Evolutionary conservation across 192 early-diverging fungal genomes (phyloP).

Genomic region (Coemansia sp.): DNA sequence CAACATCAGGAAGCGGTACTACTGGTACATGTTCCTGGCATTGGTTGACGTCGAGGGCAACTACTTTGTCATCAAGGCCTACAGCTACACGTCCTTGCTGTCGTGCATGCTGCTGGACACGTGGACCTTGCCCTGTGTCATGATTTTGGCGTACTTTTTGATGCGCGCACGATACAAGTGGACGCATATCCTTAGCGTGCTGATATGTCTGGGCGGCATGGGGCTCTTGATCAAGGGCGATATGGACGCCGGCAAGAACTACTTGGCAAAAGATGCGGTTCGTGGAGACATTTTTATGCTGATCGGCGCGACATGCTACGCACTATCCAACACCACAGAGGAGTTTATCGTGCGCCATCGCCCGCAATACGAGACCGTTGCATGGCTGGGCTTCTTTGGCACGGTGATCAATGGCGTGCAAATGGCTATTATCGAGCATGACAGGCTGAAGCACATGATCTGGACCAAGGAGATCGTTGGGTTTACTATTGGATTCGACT

Average conservation of each 20-base stretch:
- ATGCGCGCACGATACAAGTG: slow-evolving; percentile 62
- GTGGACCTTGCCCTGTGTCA: slow-evolving; percentile 74
- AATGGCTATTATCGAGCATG: slow-evolving; percentile 66
- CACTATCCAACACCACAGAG: slow-evolving; percentile 67
- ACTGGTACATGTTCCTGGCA: slow-evolving; percentile 62
- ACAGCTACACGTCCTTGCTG: slow-evolving; percentile 69
- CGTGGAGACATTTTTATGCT: slow-evolving; percentile 75
- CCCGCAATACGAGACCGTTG: slow-evolving; percentile 74
- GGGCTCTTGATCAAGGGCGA: slow-evolving; percentile 67
- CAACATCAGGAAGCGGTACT: slow-evolving; percentile 42
- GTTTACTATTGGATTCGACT: slow-evolving; percentile 62
- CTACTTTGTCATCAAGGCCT: slow-evolving; percentile 78
- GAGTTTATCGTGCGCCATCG: slow-evolving; percentile 71
- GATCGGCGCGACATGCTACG: slow-evolving; percentile 72
- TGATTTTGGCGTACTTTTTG: slow-evolving; percentile 66
- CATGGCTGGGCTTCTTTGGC: slow-evolving; percentile 70
- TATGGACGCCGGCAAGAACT: slow-evolving; percentile 61
- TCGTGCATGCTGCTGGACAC: slow-evolving; percentile 77
- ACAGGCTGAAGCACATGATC: slow-evolving; percentile 42
- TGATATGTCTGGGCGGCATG: slow-evolving; percentile 68
- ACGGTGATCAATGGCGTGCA: slow-evolving; percentile 73
- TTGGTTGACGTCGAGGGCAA: slow-evolving; percentile 79
- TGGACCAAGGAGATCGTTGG: slow-evolving; percentile 61
- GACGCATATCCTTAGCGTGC: slow-evolving; percentile 67
- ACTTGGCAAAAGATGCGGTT: slow-evolving; percentile 54